Evolutionary conservation across 2,329 filamentous ascomycete genomes (phyloP).

Genomic region (Venturia carpophila): DNA sequence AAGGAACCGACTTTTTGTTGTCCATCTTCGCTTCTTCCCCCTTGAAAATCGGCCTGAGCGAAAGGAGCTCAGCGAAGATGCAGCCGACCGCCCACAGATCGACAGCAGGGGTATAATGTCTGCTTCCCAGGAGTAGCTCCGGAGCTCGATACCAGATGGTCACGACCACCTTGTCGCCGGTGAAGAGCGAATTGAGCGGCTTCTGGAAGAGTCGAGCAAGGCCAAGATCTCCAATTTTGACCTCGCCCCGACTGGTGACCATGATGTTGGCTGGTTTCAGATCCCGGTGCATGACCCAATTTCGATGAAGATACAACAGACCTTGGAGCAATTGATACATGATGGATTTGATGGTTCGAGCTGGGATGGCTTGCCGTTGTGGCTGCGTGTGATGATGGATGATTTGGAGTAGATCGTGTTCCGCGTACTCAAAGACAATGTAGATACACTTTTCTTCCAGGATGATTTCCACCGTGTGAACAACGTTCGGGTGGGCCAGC

Average conservation of each 20-base stretch:
- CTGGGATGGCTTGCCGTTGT: constrained; percentile 78
- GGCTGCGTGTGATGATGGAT: constrained; percentile 96
- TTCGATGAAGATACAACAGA: constrained; percentile 86
- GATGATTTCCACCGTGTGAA: constrained; percentile 88
- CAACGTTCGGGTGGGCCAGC: constrained; percentile 79
- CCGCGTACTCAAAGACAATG: constrained; percentile 98
- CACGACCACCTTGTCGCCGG: constrained; percentile 94
- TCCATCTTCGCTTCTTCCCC: constrained; percentile 99
- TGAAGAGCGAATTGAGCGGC: constrained; percentile 82
- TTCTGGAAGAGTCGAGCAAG: constrained; percentile 91
- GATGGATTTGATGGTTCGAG: constrained; percentile 82
- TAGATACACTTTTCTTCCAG: constrained; percentile 98
- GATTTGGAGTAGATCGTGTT: constrained; percentile 94
- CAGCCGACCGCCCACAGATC: constrained; percentile 97
- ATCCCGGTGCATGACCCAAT: constrained; percentile 96
- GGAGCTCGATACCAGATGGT: constrained; percentile 99
- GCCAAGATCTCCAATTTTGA: constrained; percentile 91
- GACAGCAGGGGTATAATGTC: constrained; percentile 95
- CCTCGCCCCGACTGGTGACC: constrained; percentile 81
- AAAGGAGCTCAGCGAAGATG: constrained; percentile 91
- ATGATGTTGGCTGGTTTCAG: constrained; percentile 98
- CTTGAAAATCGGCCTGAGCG: constrained; percentile 90
- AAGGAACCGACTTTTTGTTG: constrained; percentile 92
- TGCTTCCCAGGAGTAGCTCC: constrained; percentile 80
- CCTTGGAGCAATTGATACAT: constrained; percentile 95